A percentile compares a stretch with the other conserved stretches of the same genome.
Evolutionary conservation across 805 yeast species (phyloP).

Genomic region (Komagataella phaffii): DNA sequence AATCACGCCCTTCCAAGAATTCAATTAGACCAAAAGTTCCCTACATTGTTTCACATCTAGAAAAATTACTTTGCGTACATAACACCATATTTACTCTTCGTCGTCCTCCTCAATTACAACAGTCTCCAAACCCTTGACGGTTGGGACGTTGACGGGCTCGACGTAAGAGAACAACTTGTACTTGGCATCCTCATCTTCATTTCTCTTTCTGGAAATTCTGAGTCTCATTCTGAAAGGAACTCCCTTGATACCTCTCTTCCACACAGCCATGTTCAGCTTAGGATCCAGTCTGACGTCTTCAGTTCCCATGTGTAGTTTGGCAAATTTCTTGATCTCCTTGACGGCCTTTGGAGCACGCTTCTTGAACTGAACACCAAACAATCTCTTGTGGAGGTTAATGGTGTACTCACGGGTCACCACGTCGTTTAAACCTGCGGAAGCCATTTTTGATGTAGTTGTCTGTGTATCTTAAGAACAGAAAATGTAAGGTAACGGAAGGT

Average conservation of each 20-base stretch:
- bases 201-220: conserved; percentile 93
- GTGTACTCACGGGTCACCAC: conserved; percentile 99
- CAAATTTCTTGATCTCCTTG: conserved; percentile 98
- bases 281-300: conserved; percentile 98
- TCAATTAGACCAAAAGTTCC: neutral
- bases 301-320: conserved; percentile 98
- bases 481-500: neutral
- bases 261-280: conserved; percentile 92
- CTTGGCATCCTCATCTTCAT: conserved; percentile 99
- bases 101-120: conserved; percentile 68
- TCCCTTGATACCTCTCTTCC: conserved; percentile 99
- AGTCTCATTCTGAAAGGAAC: conserved; percentile 96
- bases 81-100: conserved; percentile 18
- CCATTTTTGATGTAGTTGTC: conserved; percentile 15
- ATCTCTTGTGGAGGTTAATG: conserved; percentile 98
- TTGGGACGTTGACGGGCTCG: conserved; percentile 91
- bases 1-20: neutral
- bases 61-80: neutral
- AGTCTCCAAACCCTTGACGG: conserved; percentile 96
- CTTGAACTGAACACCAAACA: conserved; percentile 98
- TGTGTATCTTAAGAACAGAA: neutral
- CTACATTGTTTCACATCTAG: neutral
- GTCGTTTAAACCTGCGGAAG: conserved; percentile 72
- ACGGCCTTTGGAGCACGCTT: conserved; percentile 99
- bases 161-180: conserved; percentile 96